These are phyloP conservation scores for Lindgomyces ingoldianus DNA, from an alignment of 495 filamentous ascomycete species.

Conservation along the genomic window DNA sequence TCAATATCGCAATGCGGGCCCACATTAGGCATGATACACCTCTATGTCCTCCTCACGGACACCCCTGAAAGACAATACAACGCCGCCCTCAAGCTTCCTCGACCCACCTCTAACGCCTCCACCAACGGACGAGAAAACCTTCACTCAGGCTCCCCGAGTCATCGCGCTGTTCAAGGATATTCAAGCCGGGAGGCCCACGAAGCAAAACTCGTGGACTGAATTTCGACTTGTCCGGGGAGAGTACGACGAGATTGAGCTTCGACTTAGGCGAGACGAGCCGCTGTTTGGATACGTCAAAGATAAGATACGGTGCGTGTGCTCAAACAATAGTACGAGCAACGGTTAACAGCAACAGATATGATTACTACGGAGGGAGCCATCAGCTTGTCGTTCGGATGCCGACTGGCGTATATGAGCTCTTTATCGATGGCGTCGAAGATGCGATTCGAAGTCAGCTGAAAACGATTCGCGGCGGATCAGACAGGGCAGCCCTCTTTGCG, in stretches of 20 bases:
- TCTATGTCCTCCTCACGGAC: conserved; percentile 9
- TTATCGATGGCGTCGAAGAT: conserved; percentile 26
- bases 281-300: conserved; percentile 21
- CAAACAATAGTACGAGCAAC: neutral
- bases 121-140: conserved; percentile 19
- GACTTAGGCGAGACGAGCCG: conserved; percentile 15
- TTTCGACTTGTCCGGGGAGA: conserved; percentile 25
- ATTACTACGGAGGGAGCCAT: conserved; percentile 17
- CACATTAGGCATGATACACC: no score
- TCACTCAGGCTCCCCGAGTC: conserved; percentile 1
- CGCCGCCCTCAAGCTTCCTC: conserved; percentile 17
- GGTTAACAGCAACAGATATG: conserved; percentile 10
- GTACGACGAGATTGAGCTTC: conserved; percentile 21
- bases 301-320: no score
- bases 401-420: conserved; percentile 20
- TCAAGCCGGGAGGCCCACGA: conserved; percentile 6
- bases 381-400: conserved; percentile 26
- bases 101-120: conserved; percentile 24
- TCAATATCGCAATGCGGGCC: conserved; percentile 15
- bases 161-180: conserved; percentile 16
- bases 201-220: conserved; percentile 13
- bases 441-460: conserved; percentile 30
- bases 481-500: conserved; percentile 18
- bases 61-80: conserved; percentile 7
- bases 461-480: conserved; percentile 20